A percentile compares a stretch with the other conserved stretches of the same genome.
Evolutionary conservation across 805 yeast genomes (phyloP).

Genomic region (Suhomyces sp.): DNA sequence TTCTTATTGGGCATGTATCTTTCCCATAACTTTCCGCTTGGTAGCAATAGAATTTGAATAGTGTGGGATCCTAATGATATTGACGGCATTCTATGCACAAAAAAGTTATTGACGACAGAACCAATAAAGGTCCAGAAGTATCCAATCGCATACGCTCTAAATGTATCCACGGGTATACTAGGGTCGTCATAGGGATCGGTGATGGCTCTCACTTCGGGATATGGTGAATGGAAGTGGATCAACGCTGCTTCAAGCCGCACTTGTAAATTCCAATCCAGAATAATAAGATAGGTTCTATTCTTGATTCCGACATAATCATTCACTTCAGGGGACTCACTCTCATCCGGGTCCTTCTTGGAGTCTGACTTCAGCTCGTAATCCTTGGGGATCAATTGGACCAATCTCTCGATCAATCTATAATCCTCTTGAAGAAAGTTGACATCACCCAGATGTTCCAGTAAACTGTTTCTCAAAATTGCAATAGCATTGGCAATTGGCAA

Average conservation of each 20-base stretch:
- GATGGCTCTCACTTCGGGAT: slow-evolving; percentile 66
- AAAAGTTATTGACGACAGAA: slow-evolving; percentile 55
- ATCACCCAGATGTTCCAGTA: slow-evolving; percentile 34
- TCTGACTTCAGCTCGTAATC: slow-evolving; percentile 11
- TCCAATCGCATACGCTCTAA: slow-evolving; percentile 56
- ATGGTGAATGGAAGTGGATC: slow-evolving; percentile 49
- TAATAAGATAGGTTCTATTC: slow-evolving; percentile 9
- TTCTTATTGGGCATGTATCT: slow-evolving; percentile 23
- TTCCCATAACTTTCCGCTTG: slow-evolving; percentile 43
- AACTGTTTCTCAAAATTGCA: slow-evolving; percentile 32
- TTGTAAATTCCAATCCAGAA: slow-evolving; percentile 31
- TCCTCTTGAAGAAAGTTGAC: slow-evolving; percentile 39
- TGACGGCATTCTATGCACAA: slow-evolving; percentile 53
- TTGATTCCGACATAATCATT: too few species aligned
- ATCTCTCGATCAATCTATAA: slow-evolving; percentile 29
- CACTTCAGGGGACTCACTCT: too few species aligned
- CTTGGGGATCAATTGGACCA: slow-evolving; percentile 21
- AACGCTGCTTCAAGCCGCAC: slow-evolving; percentile 44
- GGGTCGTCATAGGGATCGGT: slow-evolving; percentile 61
- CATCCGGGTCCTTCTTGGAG: background rate
- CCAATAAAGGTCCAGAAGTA: slow-evolving; percentile 53
- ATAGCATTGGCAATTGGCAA: slow-evolving; percentile 26
- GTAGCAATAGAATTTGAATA: slow-evolving; percentile 39
- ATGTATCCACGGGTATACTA: slow-evolving; percentile 47
- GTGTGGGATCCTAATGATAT: slow-evolving; percentile 37